Evolutionary conservation across 257 asterid species (phyloP).

Genomic region (Ballota nigra): DNA sequence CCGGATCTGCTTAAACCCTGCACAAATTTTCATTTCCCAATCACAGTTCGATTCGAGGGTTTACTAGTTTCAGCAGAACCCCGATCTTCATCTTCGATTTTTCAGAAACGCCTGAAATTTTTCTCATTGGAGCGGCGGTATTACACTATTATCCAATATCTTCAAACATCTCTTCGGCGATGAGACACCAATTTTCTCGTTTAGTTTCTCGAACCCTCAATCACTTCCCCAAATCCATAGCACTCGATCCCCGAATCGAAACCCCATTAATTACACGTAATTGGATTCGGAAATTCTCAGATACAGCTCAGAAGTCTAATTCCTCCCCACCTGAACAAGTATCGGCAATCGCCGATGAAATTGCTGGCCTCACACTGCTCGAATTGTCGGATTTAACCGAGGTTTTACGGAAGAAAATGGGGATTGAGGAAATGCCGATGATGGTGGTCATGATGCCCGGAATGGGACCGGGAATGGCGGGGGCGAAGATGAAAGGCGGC

Average conservation of each 20-base stretch:
- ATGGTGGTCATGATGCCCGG: slow-evolving; percentile 92
- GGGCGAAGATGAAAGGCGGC: slow-evolving; percentile 48
- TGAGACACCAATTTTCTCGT: slow-evolving; percentile 47
- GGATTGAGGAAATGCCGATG: slow-evolving; percentile 73
- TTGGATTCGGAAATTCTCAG: slow-evolving; percentile 32
- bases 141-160: not conserved
- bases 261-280: slow-evolving; percentile 26
- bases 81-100: slow-evolving; percentile 22
- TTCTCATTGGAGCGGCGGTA: not conserved
- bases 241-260: slow-evolving; percentile 20
- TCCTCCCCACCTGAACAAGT: slow-evolving; percentile 45
- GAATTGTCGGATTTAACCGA: slow-evolving; percentile 73
- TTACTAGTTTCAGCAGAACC: slow-evolving; percentile 16
- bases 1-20: slow-evolving; percentile 29
- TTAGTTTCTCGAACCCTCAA: slow-evolving; percentile 44
- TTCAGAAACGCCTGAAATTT: not conserved
- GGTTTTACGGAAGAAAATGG: slow-evolving; percentile 55
- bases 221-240: slow-evolving; percentile 23
- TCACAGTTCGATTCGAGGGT: slow-evolving; percentile 9
- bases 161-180: slow-evolving; percentile 17
- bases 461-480: slow-evolving; percentile 59
- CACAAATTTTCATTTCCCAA: not conserved
- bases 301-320: slow-evolving; percentile 47
- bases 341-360: slow-evolving; percentile 54
- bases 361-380: slow-evolving; percentile 59